Percentiles rank a stretch among this genome's conserved stretches.
These are phyloP conservation scores for Pelargonium myrrhifolium DNA, from an alignment of 441 rosid genomes.

Conservation along the genomic window DNA sequence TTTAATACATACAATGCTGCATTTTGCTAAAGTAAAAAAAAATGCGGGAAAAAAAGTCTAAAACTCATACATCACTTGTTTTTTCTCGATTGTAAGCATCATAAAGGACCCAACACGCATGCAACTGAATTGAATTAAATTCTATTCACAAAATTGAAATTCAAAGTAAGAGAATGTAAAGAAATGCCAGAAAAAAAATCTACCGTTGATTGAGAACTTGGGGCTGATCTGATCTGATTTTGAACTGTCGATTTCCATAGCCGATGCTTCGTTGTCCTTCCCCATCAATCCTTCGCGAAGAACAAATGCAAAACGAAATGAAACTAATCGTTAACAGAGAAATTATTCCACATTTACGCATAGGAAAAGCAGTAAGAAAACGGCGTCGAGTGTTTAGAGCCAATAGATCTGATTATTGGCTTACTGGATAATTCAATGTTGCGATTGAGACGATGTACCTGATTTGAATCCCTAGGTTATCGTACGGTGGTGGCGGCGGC, in stretches of 20 bases:
- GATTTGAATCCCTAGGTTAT: no score
- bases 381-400: no score
- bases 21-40: background rate
- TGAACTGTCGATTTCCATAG: slow-evolving; percentile 72
- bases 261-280: slow-evolving; percentile 35
- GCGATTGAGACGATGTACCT: no score
- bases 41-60: background rate
- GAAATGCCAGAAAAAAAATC: slow-evolving; percentile 11
- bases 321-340: no score
- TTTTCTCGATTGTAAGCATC: background rate
- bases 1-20: no score
- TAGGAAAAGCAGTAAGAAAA: no score
- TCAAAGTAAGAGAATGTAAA: background rate
- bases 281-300: slow-evolving; percentile 20
- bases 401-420: no score
- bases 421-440: no score
- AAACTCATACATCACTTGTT: background rate
- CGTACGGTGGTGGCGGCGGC: no score
- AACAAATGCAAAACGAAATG: no score
- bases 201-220: slow-evolving; percentile 75
- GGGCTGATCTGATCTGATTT: slow-evolving; percentile 61
- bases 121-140: background rate
- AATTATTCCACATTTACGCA: no score
- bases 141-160: background rate
- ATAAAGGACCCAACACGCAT: background rate